A percentile compares a stretch with the other conserved stretches of the same genome.
Conservation (phyloP, 148 eudicot genomes). For the Nepenthes gracilis region DNA sequence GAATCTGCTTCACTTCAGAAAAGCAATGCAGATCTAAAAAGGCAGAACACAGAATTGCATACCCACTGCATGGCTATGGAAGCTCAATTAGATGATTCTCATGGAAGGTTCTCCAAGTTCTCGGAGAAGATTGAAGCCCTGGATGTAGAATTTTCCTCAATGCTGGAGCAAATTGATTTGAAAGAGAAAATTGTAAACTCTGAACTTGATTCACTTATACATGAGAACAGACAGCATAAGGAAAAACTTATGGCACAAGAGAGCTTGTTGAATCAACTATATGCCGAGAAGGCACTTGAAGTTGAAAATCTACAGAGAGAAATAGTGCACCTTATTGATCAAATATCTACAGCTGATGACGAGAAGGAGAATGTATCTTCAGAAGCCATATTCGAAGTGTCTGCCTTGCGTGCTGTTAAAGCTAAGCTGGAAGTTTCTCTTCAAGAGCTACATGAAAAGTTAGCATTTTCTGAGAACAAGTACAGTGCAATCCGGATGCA, state of each 20-base stretch:
- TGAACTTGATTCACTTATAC: constrained; percentile 54
- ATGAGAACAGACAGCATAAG: constrained; percentile 34
- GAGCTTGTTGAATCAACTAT: constrained; percentile 32
- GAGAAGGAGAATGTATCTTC: constrained; percentile 29
- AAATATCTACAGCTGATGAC: constrained; percentile 29
- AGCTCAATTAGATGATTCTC: constrained; percentile 36
- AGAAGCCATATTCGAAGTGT: constrained; percentile 32
- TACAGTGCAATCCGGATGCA: constrained; percentile 29
- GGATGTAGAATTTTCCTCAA: constrained; percentile 36
- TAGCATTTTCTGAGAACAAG: constrained; percentile 26
- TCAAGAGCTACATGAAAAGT: constrained; percentile 32
- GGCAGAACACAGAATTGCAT: constrained; percentile 43
- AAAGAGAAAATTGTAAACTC: constrained; percentile 45
- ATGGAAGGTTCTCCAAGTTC: constrained; percentile 26
- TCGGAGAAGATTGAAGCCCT: constrained; percentile 37
- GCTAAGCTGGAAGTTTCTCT: constrained; percentile 41
- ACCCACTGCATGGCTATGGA: constrained; percentile 30
- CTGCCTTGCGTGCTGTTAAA: constrained; percentile 44
- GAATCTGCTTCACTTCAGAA: constrained; percentile 48
- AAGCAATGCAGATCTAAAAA: constrained; percentile 40
- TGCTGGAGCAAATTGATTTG: constrained; percentile 40
- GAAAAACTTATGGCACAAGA: constrained; percentile 40
- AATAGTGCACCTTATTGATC: constrained; percentile 43
- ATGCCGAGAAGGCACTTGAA: constrained; percentile 45
- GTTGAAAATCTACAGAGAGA: constrained; percentile 55